phyloP scores from a whole-genome alignment of 2,329 filamentous ascomycete genomes.

The Metarhizium rileyi region DNA sequence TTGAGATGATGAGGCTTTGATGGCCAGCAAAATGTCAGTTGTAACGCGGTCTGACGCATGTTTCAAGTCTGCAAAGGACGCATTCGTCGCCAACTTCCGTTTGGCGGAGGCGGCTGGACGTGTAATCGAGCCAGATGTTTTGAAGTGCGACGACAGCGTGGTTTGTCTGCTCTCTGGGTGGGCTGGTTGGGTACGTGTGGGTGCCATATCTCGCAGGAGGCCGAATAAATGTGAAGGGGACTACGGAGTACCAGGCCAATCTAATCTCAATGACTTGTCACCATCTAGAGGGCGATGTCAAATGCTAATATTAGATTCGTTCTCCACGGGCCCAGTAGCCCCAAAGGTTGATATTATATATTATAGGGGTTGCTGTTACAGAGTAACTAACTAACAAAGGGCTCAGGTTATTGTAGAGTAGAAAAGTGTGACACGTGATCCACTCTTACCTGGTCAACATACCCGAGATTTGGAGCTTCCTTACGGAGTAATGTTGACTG shows the following conservation, averaged over 20 bases:
- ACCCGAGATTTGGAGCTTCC: too few species aligned
- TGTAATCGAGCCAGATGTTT: background rate
- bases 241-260: constrained; percentile 11
- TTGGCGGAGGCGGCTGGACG: background rate
- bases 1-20: background rate
- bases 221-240: constrained; percentile 14
- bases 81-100: background rate
- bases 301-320: too few species aligned
- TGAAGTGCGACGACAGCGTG: background rate
- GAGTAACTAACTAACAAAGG: too few species aligned
- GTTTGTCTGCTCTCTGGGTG: background rate
- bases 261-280: background rate
- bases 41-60: background rate
- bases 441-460: too few species aligned
- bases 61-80: too few species aligned
- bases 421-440: too few species aligned
- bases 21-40: background rate
- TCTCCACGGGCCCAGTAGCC: too few species aligned
- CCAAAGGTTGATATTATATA: too few species aligned
- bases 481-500: too few species aligned
- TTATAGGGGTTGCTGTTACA: too few species aligned
- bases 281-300: too few species aligned
- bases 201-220: background rate
- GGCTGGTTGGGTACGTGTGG: background rate
- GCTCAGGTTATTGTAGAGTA: too few species aligned